Evolutionary conservation across 768 basidiomycete genomes (phyloP).

Genomic region (Chalciporus pseudorubinellus): DNA sequence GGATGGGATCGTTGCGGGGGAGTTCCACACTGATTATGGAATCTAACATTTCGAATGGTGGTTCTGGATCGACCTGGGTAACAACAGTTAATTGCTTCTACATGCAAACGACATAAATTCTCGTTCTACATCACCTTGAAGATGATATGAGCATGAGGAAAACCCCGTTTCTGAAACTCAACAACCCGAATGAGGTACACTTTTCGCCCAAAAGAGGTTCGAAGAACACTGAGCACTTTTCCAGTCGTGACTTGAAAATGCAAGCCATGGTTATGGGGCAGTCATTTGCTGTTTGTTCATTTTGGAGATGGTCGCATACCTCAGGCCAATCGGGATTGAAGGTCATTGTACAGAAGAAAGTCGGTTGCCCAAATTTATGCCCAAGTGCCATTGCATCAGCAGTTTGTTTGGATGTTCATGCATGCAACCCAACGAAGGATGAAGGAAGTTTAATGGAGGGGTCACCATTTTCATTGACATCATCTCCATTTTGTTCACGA

Average conservation of each 20-base stretch:
- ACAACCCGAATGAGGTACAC: too few species aligned
- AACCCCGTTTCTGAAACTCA: too few species aligned
- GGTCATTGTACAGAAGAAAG: slow-evolving; percentile 40
- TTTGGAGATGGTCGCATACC: too few species aligned
- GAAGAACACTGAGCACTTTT: slow-evolving; percentile 21
- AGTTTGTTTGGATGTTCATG: too few species aligned
- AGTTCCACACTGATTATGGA: not conserved
- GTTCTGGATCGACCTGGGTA: not conserved
- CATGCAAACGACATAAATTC: too few species aligned
- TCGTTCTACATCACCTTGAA: too few species aligned
- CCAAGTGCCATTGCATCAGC: too few species aligned
- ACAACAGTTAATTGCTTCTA: too few species aligned
- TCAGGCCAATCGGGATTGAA: too few species aligned
- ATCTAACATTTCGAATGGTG: not conserved
- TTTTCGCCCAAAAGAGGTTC: not conserved
- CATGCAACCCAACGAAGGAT: too few species aligned
- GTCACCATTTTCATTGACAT: slow-evolving; percentile 34
- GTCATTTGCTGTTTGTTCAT: slow-evolving; percentile 37
- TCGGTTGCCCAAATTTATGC: too few species aligned
- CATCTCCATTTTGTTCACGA: slow-evolving; percentile 8
- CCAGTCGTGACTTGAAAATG: slow-evolving; percentile 36
- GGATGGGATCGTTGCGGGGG: not conserved
- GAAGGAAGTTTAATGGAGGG: slow-evolving; percentile 17
- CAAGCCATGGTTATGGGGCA: slow-evolving; percentile 35
- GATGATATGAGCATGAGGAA: too few species aligned